Base-by-base conservation (phyloP, 2,329 filamentous ascomycete genomes). In the Apiospora saccharicola region DNA sequence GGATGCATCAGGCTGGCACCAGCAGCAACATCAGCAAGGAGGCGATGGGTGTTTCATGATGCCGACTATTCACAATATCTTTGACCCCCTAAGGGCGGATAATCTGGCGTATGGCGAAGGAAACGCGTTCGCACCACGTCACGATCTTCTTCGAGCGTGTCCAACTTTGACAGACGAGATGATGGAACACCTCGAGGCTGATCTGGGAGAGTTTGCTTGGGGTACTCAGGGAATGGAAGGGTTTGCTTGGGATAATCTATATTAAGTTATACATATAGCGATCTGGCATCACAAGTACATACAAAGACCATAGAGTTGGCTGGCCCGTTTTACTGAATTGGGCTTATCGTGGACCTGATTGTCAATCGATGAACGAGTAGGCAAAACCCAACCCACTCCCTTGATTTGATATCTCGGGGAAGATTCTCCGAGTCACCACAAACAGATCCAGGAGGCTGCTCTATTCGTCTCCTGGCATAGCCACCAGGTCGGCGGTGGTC, bases 131-230 rank as follows among this genome's bases (percentile, higher is more conserved):
- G 53, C 16, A 37, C 16, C 53, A 22, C 30, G 37, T 12, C 30
- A 41, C 7, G 53, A 61, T 7, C 53, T 61, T 22, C 30, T 61
- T 12, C 30, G 53, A 10, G 30, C 30, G 3, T 61, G 53, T 30
- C 53, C 53, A 10, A 61, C 16, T n/a, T 41, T 61, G 53, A 61
- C 30, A 19, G 53, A 61, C 19, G 53, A 61, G 53, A 61, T 61
- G 53, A 61, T 61, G 53, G 53, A 61, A 37, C 53, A 61, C 37
- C 53, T 61, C 53, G 53, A 61, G 30, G 53, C 53, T 34, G 53
- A 30, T 13, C 7, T 61, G 30, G 53, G 53, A n/a, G 53, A 61
- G 19, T 61, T 61, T 22, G 53, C 53, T 37, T 61, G 53, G 53
- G 53, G 53, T n/a, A 61, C 53, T n/a, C 53, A 61, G 16, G 53